Percentiles rank a stretch among this genome's conserved stretches.
phyloP scores from a whole-genome alignment of 1,284 basidiomycete genomes.

The Cryptococcus sp. region DNA sequence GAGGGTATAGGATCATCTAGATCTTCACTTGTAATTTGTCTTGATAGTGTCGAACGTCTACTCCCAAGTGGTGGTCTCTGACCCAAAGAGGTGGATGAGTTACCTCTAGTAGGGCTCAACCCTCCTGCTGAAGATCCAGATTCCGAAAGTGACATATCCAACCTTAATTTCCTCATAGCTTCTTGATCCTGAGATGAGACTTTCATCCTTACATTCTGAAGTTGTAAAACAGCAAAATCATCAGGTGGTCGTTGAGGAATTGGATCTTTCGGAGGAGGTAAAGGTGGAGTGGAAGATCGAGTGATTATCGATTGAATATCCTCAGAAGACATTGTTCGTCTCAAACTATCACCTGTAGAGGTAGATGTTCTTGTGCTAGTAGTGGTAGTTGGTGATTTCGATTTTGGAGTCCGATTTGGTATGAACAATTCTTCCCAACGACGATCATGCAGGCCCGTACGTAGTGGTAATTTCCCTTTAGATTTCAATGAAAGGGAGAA shows the following conservation, averaged over 20 bases:
- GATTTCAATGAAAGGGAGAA: neutral
- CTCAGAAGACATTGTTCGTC: neutral
- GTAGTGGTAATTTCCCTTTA: neutral
- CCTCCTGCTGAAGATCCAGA: constrained; percentile 9
- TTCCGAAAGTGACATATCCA: constrained; percentile 21
- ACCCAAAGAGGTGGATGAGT: too few relatives aligned
- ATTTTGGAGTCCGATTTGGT: too few relatives aligned
- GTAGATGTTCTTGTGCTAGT: constrained; percentile 1
- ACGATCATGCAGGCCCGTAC: neutral
- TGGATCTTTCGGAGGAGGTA: neutral
- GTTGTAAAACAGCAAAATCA: constrained; percentile 6
- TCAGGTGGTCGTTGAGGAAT: neutral
- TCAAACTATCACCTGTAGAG: neutral
- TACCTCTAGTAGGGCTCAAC: neutral
- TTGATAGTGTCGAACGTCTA: constrained; percentile 17
- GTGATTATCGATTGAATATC: neutral
- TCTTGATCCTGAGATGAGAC: constrained; percentile 32
- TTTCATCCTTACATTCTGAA: constrained; percentile 29
- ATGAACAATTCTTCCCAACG: neutral
- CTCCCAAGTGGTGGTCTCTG: too few relatives aligned
- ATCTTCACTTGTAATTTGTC: neutral
- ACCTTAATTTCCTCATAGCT: constrained; percentile 36
- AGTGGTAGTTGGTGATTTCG: neutral
- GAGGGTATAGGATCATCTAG: too few relatives aligned
- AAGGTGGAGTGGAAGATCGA: neutral